These are phyloP conservation scores for Colletotrichum lentis DNA, from an alignment of 2,329 filamentous ascomycete species.

Conservation along the genomic window DNA sequence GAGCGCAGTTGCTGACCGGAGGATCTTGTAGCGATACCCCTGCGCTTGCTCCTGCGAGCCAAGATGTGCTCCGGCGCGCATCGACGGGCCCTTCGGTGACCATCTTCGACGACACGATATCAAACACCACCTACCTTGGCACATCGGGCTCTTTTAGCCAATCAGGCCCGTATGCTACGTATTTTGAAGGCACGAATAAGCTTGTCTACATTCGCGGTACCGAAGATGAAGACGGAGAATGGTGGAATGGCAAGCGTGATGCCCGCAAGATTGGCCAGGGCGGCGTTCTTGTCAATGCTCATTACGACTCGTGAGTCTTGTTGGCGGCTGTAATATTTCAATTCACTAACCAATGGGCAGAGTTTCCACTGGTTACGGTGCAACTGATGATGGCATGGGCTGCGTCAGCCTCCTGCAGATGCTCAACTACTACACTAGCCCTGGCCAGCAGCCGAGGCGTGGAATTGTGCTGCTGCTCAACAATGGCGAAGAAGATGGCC, in stretches of 20 bases:
- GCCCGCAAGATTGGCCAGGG: slow-evolving; percentile 66
- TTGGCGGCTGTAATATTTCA: neutral
- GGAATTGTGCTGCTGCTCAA: slow-evolving; percentile 89
- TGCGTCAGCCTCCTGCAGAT: slow-evolving; percentile 88
- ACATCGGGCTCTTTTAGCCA: neutral
- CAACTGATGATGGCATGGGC: slow-evolving; percentile 92
- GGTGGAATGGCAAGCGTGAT: slow-evolving; percentile 68
- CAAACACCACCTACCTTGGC: slow-evolving; percentile 74
- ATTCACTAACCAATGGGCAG: slow-evolving; percentile 52
- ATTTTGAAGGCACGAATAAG: slow-evolving; percentile 93
- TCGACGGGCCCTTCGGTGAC: slow-evolving; percentile 58
- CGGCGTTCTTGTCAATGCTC: slow-evolving; percentile 91
- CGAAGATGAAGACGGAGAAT: slow-evolving; percentile 75
- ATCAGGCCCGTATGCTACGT: slow-evolving; percentile 60
- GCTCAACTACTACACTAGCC: slow-evolving; percentile 82
- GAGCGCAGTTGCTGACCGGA: neutral
- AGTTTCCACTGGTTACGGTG: slow-evolving; percentile 89
- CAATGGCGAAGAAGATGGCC: slow-evolving; percentile 93
- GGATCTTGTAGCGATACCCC: slow-evolving; percentile 1
- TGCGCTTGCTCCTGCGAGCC: neutral
- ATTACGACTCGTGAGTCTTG: slow-evolving; percentile 75
- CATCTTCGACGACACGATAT: slow-evolving; percentile 79
- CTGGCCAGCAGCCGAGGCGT: slow-evolving; percentile 75
- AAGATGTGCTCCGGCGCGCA: slow-evolving; percentile 9
- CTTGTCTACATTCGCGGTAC: slow-evolving; percentile 89